Base-by-base conservation (phyloP, 371 early-diverging fungal species). In the Coemansia sp. region DNA sequence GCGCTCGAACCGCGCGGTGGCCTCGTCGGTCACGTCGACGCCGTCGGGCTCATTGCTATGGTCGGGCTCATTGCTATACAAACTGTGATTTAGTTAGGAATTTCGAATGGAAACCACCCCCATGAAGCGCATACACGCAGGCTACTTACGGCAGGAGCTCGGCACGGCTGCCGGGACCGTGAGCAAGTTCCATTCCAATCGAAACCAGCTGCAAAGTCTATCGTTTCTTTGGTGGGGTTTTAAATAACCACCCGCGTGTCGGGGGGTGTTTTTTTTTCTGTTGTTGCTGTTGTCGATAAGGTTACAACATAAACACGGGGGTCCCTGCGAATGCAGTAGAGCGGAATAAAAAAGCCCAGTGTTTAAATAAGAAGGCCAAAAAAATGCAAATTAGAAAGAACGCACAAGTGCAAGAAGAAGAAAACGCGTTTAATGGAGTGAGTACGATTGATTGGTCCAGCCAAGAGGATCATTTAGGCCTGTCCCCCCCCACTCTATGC, bases 11-110 rank as follows among this genome's bases (percentile, higher is more conserved):
- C 48, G 55, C n/a, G 36, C 6, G 3, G 72, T 36, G 5, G 79
- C 78, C 31, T 31, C 34, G 4, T 42, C 62, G 3, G 78, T 78
- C 48, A 77, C 48, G 34, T 78, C 79, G 1, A 56, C 31, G 5
- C 68, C 76, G 5, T 56, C 61, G 2, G 47, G 20, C 20, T 31
- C 55, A 34, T 30, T 14, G 55, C 32, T n/a, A 10, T 35, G 42
- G 13, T 32, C 55, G 8, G 42, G 8, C 41, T 13, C 9, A 10
- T 20, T 35, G 26, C 40, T 40, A 55, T 30, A 13, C 30, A 20
- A 14, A 31, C 30, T 5, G n/a, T 30, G 2, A 13, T 42, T 41
- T 55, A 40, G 55, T 39, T 14, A 45, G 45, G 14, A 45, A 45
- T 45, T 45, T 16, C 26, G 49, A 48, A 30, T 48, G 3, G 14